Evolutionary conservation across 495 filamentous ascomycete species (phyloP), one percentile per base, ranked within the genome.

Genomic region (Hypoxylon fuscum): DNA sequence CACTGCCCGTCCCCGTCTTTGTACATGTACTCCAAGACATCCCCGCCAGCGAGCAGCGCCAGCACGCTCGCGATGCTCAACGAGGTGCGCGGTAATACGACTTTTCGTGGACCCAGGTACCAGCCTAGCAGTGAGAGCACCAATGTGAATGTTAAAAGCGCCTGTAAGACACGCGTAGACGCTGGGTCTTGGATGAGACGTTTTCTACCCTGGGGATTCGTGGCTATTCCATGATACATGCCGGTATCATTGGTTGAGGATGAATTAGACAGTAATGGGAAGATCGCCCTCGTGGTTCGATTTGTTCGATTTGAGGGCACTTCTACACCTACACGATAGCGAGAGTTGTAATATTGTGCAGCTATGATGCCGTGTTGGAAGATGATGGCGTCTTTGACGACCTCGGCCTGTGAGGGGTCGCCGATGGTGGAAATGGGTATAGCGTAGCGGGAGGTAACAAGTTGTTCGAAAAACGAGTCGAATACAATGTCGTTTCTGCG

Each of bases 11-110:
- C 35, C 17, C 49, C 35, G n/a, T 53, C 38, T 35, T 44, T 43
- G 51, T 54, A 54, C 51, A 54, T 43, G 7, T 34, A 27, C 51
- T 54, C 38, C 10, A 54, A 15, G 1, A 72, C 44, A 43, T 72
- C 67, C 14, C 69, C 69, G 21, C 75, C 74, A 12, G 68, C 70
- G 8, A 77, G 55, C 12, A 77, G 55, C 2, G 54, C 69, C 3
- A 69, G 69, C 8, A 71, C 59, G 14, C 62, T 64, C 1, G 72
- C 76, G 44, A 78, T 71, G 47, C 66, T 72, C 38, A 53, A 65
- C 5, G 70, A 68, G 44, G 55, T 69, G 11, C 65, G 63, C 20
- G 72, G 76, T 11, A 74, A 54, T 1, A 78, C 25, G 5, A 17
- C 51, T 31, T 34, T 34, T 7, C 51, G 38, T 10, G 51, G 38